phyloP scores from a whole-genome alignment of 352 stramenopile species.

The Globisporangium parvum region DNA sequence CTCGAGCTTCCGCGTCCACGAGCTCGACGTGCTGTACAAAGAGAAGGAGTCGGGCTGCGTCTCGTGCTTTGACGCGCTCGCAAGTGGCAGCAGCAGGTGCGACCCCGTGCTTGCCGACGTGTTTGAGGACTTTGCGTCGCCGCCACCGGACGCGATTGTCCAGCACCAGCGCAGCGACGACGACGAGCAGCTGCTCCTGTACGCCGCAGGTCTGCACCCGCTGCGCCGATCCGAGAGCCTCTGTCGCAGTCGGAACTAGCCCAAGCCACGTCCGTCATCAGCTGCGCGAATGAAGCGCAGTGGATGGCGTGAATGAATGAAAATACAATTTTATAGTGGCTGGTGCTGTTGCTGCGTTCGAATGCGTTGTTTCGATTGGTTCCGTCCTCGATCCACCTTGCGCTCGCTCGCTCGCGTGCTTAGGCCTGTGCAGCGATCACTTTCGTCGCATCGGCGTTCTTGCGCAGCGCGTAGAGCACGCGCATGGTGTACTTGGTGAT shows the following conservation, averaged over 20 bases:
- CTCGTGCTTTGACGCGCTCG: background rate
- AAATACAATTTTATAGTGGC: too few species aligned
- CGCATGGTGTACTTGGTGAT: conserved; percentile 75
- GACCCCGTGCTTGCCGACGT: conserved; percentile 44
- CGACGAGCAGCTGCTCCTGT: conserved; percentile 10
- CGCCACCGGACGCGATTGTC: conserved; percentile 52
- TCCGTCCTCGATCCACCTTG: too few species aligned
- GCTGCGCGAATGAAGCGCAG: background rate
- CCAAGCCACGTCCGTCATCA: too few species aligned
- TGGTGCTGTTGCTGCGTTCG: too few species aligned
- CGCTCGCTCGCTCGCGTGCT: too few species aligned
- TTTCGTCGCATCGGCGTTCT: conserved; percentile 17
- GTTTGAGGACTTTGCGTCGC: conserved; percentile 46
- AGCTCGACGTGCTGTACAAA: conserved; percentile 45
- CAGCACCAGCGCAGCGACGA: conserved; percentile 33
- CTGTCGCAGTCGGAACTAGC: conserved; percentile 16
- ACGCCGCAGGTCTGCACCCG: conserved; percentile 9
- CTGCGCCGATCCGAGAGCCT: conserved; percentile 33
- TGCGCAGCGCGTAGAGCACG: conserved; percentile 57
- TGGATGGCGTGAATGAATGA: too few species aligned
- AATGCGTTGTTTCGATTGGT: too few species aligned
- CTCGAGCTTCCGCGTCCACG: conserved; percentile 49
- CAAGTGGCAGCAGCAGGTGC: conserved; percentile 12
- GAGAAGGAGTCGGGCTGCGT: conserved; percentile 17
- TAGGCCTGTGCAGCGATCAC: conserved; percentile 1